Base-by-base conservation (phyloP, 176 grass and related monocot genomes). In the Calamus simplicifolius region DNA sequence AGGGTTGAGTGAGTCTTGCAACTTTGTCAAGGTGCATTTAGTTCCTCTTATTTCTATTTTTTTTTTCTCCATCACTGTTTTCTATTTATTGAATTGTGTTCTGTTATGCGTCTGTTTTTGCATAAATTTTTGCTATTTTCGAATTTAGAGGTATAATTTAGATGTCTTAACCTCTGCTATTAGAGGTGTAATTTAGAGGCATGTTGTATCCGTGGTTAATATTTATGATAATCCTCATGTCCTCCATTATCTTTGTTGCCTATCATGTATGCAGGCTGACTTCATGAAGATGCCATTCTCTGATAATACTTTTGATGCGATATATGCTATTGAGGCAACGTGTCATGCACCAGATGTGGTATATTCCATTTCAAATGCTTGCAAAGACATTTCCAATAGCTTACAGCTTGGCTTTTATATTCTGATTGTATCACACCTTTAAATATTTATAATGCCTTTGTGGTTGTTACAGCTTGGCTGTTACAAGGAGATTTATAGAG, bases 1-100 rank as follows among this genome's bases (percentile, higher is more conserved):
- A 64, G 94, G 94, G 59, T 58, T 98, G 69, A 60, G 73, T 73
- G 62, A 54, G 62, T 80, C 81, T 58, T 98, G 93, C n/a, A 51
- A 89, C 59, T 92, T 89, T 71, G 93, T 98, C 17, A 98, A 92
- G 93, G 88, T 92, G 89, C 59, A 78, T 25, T 25, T 19, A 16
- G 30, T 19, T 69, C 4, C 17, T 0, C 14, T 57, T 26, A 17
- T 48, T 43, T 43, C 8, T 23, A 23, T 23, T 43, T 8, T 3
- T 3, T 43, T 43, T 13, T 2, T 2, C 31, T 13, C 31, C 8
- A 43, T 43, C 35, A 43, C 8, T 43, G 12, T 43, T 43, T 43
- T 43, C 12, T 43, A 43, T 43, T 43, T 43, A 1, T 43, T 7
- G 5, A 3, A 2, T 43, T 43, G 35, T 43, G 6, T 43, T 43